Evolutionary conservation across 306 rosid species (phyloP).

Genomic region (Cucumis cinereus): DNA sequence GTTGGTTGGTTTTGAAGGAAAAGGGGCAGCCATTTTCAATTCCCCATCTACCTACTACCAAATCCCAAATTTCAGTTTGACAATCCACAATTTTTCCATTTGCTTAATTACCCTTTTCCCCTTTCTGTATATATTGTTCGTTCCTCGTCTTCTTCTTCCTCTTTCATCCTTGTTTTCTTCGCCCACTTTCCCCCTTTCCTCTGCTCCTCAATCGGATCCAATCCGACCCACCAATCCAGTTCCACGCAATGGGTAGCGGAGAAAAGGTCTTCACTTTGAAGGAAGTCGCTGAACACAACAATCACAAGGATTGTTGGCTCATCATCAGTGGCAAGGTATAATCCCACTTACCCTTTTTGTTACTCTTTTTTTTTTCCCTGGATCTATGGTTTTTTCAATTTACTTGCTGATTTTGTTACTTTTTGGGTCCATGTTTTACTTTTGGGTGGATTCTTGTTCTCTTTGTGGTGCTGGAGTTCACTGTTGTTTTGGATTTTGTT

Average conservation of each 20-base stretch:
- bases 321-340: constrained; percentile 37
- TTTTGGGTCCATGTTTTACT: background rate
- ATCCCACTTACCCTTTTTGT: background rate
- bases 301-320: constrained; percentile 37
- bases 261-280: constrained; percentile 33
- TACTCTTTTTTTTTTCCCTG: background rate
- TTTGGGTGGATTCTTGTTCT: background rate
- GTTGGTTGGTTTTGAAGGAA: background rate
- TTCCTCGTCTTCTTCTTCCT: background rate
- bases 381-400: background rate
- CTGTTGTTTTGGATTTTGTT: background rate
- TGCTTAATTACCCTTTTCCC: background rate
- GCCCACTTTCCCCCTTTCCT: background rate
- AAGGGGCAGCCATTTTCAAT: background rate
- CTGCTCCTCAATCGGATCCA: background rate
- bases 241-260: constrained; percentile 23
- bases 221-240: background rate
- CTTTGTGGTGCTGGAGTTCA: background rate
- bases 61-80: background rate
- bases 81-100: background rate
- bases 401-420: background rate
- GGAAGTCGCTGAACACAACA: constrained; percentile 31
- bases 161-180: background rate
- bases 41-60: background rate
- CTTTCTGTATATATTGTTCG: background rate